Conservation (phyloP, 768 basidiomycete genomes). For the Tricholoma matsutake region DNA sequence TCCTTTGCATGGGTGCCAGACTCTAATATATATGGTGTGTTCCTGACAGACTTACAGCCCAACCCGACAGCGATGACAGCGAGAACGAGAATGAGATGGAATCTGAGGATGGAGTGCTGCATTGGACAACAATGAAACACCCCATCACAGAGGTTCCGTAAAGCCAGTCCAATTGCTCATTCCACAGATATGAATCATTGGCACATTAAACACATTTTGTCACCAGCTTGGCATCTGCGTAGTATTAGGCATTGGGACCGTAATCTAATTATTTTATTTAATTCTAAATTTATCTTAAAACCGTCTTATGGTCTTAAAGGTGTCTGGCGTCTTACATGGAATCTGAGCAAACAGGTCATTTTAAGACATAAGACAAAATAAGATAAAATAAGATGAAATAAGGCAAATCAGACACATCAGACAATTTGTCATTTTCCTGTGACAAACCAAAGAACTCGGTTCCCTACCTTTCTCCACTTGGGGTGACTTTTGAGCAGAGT, state of each 20-base stretch:
- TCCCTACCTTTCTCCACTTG: no score
- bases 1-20: no score
- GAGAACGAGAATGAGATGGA: not conserved
- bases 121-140: no score
- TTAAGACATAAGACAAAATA: not conserved
- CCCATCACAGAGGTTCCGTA: no score
- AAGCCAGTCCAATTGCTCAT: not conserved
- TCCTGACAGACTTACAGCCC: not conserved
- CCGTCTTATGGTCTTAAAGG: not conserved
- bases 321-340: no score
- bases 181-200: not conserved
- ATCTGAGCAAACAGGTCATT: no score
- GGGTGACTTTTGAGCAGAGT: no score
- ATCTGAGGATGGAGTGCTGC: not conserved
- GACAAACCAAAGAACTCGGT: no score
- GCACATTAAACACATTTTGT: not conserved
- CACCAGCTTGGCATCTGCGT: not conserved
- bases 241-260: not conserved
- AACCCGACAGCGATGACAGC: not conserved
- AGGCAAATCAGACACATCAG: not conserved
- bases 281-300: not conserved
- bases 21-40: no score
- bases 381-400: not conserved
- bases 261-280: not conserved
- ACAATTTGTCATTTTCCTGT: constrained; percentile 1